These are phyloP conservation scores for Dissoconium aciculare DNA, from an alignment of 2,329 filamentous ascomycete genomes.

Conservation along the genomic window DNA sequence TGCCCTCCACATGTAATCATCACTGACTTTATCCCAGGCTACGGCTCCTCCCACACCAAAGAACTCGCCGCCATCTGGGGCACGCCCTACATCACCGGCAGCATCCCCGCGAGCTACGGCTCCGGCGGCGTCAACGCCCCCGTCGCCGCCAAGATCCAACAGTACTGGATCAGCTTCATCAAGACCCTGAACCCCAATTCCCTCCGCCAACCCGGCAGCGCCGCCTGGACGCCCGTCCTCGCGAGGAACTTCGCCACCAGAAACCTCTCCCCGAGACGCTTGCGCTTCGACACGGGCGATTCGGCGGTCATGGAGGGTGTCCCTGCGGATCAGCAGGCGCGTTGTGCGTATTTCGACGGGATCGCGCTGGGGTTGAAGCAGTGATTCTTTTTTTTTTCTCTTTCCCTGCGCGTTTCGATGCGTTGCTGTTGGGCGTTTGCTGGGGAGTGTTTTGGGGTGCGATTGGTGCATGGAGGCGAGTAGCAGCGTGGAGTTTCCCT, in stretches of 20 bases:
- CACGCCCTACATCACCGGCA: conserved; percentile 37
- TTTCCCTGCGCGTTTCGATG: too few species aligned
- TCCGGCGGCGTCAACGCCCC: conserved; percentile 37
- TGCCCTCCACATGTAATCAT: neutral
- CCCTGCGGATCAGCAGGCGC: conserved; percentile 23
- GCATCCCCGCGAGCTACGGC: conserved; percentile 41
- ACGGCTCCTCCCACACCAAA: conserved; percentile 52
- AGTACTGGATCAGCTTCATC: conserved; percentile 64
- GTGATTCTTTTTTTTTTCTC: too few species aligned
- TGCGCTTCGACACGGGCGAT: conserved; percentile 28
- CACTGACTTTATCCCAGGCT: conserved; percentile 25
- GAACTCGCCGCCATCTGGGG: conserved; percentile 57
- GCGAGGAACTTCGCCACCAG: conserved; percentile 24
- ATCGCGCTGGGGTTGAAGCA: conserved; percentile 37
- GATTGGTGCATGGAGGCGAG: too few species aligned
- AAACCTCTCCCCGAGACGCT: conserved; percentile 16
- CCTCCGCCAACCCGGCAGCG: conserved; percentile 31
- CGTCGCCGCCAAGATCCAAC: conserved; percentile 48
- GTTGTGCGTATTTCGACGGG: conserved; percentile 36
- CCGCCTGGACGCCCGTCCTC: conserved; percentile 33
- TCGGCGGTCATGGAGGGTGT: conserved; percentile 28
- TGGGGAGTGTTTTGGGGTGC: too few species aligned
- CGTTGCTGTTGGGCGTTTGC: too few species aligned
- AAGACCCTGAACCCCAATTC: conserved; percentile 50
- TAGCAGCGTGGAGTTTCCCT: too few species aligned